Percentiles rank a stretch among this genome's conserved stretches.
phyloP scores from a whole-genome alignment of 495 filamentous ascomycete species.

The Hypoxylon crocopeplum region DNA sequence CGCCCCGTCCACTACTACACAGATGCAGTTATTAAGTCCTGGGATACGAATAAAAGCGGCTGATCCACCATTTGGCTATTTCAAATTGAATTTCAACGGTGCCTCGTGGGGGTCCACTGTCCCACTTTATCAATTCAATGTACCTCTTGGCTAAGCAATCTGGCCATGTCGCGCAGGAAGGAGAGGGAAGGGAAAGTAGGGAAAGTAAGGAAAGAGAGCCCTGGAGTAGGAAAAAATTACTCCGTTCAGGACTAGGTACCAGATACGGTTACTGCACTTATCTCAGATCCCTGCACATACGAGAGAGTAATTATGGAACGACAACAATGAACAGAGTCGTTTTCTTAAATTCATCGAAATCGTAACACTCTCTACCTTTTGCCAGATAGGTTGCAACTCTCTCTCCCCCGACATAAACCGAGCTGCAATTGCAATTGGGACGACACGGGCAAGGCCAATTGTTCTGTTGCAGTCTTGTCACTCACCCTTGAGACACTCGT shows the following conservation, averaged over 20 bases:
- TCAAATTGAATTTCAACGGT: slow-evolving; percentile 17
- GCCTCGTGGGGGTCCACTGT: slow-evolving; percentile 26
- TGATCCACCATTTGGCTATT: neutral
- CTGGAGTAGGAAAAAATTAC: slow-evolving; percentile 26
- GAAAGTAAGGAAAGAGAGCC: slow-evolving; percentile 1
- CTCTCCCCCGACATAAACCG: slow-evolving; percentile 16
- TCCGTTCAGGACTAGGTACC: slow-evolving; percentile 23
- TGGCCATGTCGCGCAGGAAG: slow-evolving; percentile 30
- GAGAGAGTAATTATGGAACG: slow-evolving; percentile 26
- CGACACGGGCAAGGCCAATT: slow-evolving; percentile 26
- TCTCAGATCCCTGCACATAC: slow-evolving; percentile 30
- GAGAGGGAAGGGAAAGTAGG: neutral
- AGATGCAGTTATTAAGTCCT: too few relatives aligned
- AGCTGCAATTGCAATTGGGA: slow-evolving; percentile 9
- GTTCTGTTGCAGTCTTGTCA: slow-evolving; percentile 18
- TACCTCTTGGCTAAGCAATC: slow-evolving; percentile 24
- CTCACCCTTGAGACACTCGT: slow-evolving; percentile 33
- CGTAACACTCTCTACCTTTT: slow-evolving; percentile 1
- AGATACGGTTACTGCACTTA: slow-evolving; percentile 32
- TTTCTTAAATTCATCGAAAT: slow-evolving; percentile 25
- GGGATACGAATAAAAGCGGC: neutral
- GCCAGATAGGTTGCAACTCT: neutral
- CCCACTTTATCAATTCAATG: slow-evolving; percentile 31
- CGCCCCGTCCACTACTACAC: too few relatives aligned
- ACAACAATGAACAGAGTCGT: slow-evolving; percentile 36